These are phyloP conservation scores for Abrus precatorius DNA, from an alignment of 306 rosid genomes.

Conservation along the genomic window DNA sequence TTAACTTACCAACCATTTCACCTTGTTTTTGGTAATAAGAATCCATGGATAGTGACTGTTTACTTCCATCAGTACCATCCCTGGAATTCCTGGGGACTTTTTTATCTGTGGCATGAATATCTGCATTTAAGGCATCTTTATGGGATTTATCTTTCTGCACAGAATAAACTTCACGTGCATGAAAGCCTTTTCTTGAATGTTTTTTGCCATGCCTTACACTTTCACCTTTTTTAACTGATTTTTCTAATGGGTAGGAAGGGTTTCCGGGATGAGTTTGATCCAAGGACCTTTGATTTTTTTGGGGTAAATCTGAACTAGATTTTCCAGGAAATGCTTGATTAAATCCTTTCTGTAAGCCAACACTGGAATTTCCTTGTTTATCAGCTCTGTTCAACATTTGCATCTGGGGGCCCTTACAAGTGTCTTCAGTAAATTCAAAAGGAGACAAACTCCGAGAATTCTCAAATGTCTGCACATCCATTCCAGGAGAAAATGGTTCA, in stretches of 20 bases:
- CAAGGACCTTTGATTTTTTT: slow-evolving; percentile 64
- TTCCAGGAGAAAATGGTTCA: slow-evolving; percentile 58
- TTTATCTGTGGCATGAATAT: slow-evolving; percentile 59
- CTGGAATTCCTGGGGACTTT: slow-evolving; percentile 66
- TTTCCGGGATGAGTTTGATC: slow-evolving; percentile 63
- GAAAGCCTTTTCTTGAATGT: slow-evolving; percentile 66
- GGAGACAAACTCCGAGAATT: slow-evolving; percentile 67
- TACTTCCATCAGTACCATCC: slow-evolving; percentile 71
- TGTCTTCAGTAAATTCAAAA: slow-evolving; percentile 62
- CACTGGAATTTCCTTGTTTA: slow-evolving; percentile 62
- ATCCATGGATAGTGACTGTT: slow-evolving; percentile 59
- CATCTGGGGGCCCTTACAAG: slow-evolving; percentile 56
- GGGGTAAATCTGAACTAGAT: slow-evolving; percentile 67
- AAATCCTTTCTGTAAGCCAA: slow-evolving; percentile 67
- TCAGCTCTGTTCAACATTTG: slow-evolving; percentile 65
- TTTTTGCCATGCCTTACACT: slow-evolving; percentile 63
- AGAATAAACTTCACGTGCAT: slow-evolving; percentile 56
- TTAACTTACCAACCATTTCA: slow-evolving; percentile 63
- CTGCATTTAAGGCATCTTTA: slow-evolving; percentile 65
- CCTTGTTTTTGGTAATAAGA: slow-evolving; percentile 66
- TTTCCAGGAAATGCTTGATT: slow-evolving; percentile 65
- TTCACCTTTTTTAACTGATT: slow-evolving; percentile 65
- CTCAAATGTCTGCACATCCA: slow-evolving; percentile 61
- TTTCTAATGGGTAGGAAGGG: slow-evolving; percentile 63
- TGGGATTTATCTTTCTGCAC: slow-evolving; percentile 62